Evolutionary conservation across 306 rosid genomes (phyloP), one percentile per base, ranked within the genome.

Genomic region (Bauhinia variegata): DNA sequence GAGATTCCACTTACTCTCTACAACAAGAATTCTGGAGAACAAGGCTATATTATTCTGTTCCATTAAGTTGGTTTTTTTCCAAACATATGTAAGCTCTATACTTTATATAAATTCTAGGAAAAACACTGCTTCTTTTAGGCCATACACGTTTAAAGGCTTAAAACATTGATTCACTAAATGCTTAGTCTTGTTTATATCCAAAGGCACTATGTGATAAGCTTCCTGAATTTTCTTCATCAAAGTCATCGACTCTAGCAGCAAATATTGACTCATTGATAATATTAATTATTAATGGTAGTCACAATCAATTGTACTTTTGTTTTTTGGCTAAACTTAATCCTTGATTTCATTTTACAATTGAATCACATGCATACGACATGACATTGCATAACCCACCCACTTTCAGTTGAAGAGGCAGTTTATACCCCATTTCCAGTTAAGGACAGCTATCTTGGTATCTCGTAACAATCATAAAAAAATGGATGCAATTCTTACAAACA

Each of bases 231-330:
- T 51, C 60, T 50, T 51, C 37, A 60, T 50, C n/a, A n/a, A 14
- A 37, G 65, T 49, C 66, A 68, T 37, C 15, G 36, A 67, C 16
- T 23, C 54, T 11, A 30, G 73, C 85, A 63, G 63, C 16, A 76
- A 76, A 67, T 47, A 68, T 72, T 68, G 85, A 77, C 77, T 17
- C 5, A 6, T n/a, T n/a, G n/a, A n/a, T 43, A 36, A 5, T 23
- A 2, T 1, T 23, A 23, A 23, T 23, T 23, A 8, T 13, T 16
- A 36, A 67, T 62, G 79, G 67, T 31, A 30, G 67, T 54, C 59
- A 63, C 36, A 71, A 36, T 5, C 6, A 5, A 5, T 8, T 36
- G 41, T 6, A 36, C 41, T 36, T 5, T 5, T 36, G 5, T 36
- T 36, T 36, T 36, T 36, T 36, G 0, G 9, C 41, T 8, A 5